Conservation (phyloP, 192 early-diverging fungal genomes). For the Podila minutissima region DNA sequence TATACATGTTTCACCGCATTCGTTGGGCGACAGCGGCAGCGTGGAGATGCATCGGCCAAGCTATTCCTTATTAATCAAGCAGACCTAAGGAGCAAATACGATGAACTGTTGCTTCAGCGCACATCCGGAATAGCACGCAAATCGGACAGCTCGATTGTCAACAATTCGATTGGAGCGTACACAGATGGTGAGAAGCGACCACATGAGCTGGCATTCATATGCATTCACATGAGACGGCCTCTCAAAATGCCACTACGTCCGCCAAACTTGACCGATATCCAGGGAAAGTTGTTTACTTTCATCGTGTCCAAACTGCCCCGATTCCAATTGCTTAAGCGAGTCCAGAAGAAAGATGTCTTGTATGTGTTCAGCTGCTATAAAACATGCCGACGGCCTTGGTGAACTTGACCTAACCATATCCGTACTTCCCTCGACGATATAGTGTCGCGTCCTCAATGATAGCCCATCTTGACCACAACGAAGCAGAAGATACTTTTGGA, state of each 20-base stretch:
- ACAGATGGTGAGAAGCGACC: no score
- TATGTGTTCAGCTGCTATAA: conserved; percentile 7
- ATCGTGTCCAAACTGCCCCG: not conserved
- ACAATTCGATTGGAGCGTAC: no score
- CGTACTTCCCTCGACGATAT: not conserved
- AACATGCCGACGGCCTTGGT: conserved; percentile 3
- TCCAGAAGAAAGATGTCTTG: conserved; percentile 10
- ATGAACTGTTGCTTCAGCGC: no score
- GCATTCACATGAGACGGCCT: no score
- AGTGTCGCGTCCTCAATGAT: conserved; percentile 15
- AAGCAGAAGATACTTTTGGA: conserved; percentile 1
- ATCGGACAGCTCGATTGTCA: no score
- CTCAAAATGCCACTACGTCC: not conserved
- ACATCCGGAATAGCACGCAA: no score
- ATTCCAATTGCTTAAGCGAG: conserved; percentile 3
- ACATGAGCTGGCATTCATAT: no score
- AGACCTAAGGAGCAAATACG: no score
- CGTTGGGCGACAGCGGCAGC: no score
- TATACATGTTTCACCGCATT: no score
- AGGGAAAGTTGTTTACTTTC: conserved; percentile 4
- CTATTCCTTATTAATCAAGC: no score
- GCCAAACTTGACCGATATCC: conserved; percentile 3
- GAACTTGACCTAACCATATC: conserved; percentile 6
- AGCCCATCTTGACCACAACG: conserved; percentile 1
- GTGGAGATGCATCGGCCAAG: no score